Conservation (phyloP, 2,329 filamentous ascomycete species). For the Aspergillus thermomutatus region DNA sequence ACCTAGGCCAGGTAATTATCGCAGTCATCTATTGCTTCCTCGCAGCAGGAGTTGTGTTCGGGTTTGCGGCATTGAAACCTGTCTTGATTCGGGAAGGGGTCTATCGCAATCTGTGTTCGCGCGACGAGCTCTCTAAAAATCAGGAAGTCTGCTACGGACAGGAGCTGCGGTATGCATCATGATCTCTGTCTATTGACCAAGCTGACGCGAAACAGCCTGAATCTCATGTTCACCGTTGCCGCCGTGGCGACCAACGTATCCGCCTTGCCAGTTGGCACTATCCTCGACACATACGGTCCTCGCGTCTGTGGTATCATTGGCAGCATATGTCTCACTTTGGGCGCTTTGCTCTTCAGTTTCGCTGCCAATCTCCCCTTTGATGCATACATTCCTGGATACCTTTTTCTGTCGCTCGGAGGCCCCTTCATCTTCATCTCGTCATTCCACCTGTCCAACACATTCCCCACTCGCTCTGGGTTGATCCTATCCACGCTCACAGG, state of each 20-base stretch:
- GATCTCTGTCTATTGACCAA: slow-evolving; percentile 5
- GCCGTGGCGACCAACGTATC: slow-evolving; percentile 85
- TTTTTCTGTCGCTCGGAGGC: slow-evolving; percentile 73
- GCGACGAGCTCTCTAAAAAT: slow-evolving; percentile 48
- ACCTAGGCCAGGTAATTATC: slow-evolving; percentile 63
- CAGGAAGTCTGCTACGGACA: slow-evolving; percentile 57
- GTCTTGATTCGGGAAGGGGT: slow-evolving; percentile 71
- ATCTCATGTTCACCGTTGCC: slow-evolving; percentile 89
- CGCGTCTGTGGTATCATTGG: slow-evolving; percentile 71
- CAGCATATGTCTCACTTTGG: slow-evolving; percentile 63
- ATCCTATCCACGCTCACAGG: slow-evolving; percentile 77
- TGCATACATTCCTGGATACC: slow-evolving; percentile 69
- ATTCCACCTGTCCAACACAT: slow-evolving; percentile 81
- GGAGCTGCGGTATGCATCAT: slow-evolving; percentile 46
- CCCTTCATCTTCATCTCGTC: slow-evolving; percentile 80
- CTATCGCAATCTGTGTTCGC: slow-evolving; percentile 63
- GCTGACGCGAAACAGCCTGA: slow-evolving; percentile 51
- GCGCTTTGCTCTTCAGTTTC: slow-evolving; percentile 71
- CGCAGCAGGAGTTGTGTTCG: slow-evolving; percentile 76
- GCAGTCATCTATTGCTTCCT: slow-evolving; percentile 72
- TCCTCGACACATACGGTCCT: slow-evolving; percentile 79
- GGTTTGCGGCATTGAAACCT: slow-evolving; percentile 80
- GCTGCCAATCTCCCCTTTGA: slow-evolving; percentile 66
- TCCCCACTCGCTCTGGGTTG: slow-evolving; percentile 71
- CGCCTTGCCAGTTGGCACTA: slow-evolving; percentile 78